Evolutionary conservation across 352 stramenopile genomes (phyloP), one percentile per base, ranked within the genome.

Genomic region (Pythium periplocum): DNA sequence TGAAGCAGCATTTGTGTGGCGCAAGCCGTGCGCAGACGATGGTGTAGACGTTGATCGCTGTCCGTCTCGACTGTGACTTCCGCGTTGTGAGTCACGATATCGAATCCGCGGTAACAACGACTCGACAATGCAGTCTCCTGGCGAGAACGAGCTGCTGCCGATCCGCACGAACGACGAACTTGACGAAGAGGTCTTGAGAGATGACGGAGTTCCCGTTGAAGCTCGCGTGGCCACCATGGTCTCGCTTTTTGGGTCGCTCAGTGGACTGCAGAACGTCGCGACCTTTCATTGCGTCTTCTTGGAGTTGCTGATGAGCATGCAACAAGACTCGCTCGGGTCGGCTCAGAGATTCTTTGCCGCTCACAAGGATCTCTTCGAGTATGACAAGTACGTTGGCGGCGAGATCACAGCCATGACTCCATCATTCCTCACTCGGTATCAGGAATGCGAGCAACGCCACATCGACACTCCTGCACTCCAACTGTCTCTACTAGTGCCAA

Each of bases 301-400:
- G 17, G 17, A 26, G 17, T 26, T 26, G 17, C 17, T 26, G 17
- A 26, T 26, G 17, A 26, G 17, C 17, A 26, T 26, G 17, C 17
- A 26, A 26, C 17, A 26, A 26, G 17, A 26, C 17, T 26, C 17
- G 17, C 17, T 26, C 17, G 17, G 17, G 17, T 26, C 17, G 17
- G 17, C 17, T 26, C 17, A 26, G 17, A 26, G 17, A 11, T 88
- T 93, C 66, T 90, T 90, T 45, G 45, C 68, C 31, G 55, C 62
- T 46, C 59, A 87, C 64, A 76, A 80, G 48, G 64, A 86, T 2
- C 54, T 90, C 39, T 90, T 89, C 46, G 68, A 86, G 47, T 93
- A 83, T 45, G 68, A 86, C 11, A 74, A 70, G 53, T 73, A 73
- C 36, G 58, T 87, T 30, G 68, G 72, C 32, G 36, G 12, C 39